These are phyloP conservation scores for Conoideocrella luteorostrata DNA, from an alignment of 2,329 filamentous ascomycete species.

Conservation along the genomic window DNA sequence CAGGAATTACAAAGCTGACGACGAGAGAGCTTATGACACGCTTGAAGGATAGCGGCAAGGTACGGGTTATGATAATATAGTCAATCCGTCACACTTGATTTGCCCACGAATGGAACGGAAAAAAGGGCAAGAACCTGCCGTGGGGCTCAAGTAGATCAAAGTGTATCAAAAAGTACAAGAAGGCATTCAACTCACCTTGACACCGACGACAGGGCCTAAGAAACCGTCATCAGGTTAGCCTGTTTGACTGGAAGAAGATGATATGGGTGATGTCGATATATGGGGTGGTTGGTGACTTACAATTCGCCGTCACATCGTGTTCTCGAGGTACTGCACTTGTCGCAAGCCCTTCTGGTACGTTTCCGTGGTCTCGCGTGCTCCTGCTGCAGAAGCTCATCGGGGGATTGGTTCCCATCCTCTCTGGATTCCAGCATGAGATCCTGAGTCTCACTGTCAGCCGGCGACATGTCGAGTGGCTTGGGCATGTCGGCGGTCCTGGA, in stretches of 20 bases:
- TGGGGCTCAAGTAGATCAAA: too few species aligned
- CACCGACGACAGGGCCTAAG: slow-evolving; percentile 26
- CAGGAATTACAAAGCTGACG: too few species aligned
- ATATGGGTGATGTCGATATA: too few species aligned
- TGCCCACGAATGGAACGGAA: too few species aligned
- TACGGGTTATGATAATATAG: too few species aligned
- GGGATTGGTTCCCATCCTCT: background rate
- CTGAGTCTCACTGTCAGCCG: background rate
- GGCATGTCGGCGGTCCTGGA: too few species aligned
- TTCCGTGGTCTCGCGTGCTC: slow-evolving; percentile 22
- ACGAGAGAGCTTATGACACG: too few species aligned
- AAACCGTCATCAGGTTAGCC: background rate
- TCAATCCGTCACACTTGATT: too few species aligned
- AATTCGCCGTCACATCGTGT: slow-evolving; percentile 38
- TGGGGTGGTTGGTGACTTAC: slow-evolving; percentile 20
- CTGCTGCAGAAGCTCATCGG: background rate
- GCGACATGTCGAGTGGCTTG: background rate
- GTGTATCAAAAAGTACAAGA: too few species aligned
- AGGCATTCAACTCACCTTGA: slow-evolving; percentile 28
- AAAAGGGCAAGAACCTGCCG: too few species aligned
- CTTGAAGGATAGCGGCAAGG: too few species aligned
- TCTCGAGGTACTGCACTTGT: slow-evolving; percentile 31
- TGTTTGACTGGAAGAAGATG: too few species aligned
- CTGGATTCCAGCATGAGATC: background rate
- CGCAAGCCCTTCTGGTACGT: slow-evolving; percentile 23